Base-by-base conservation (phyloP, 371 early-diverging fungal genomes). In the Blakeslea trispora region DNA sequence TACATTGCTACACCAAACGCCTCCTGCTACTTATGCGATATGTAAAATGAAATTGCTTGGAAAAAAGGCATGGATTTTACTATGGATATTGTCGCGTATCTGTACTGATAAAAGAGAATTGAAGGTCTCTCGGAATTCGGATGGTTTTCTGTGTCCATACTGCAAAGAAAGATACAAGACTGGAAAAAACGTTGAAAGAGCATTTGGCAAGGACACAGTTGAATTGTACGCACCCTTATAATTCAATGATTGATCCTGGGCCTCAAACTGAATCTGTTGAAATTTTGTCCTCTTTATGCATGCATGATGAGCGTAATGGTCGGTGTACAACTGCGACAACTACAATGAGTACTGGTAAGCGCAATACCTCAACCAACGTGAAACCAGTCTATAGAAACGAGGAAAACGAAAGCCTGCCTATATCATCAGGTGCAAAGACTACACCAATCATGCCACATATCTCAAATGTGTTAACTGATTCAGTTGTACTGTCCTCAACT, bases 31-130 rank as follows among this genome's bases (percentile, higher is more conserved):
- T n/a, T n/a, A n/a, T n/a, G n/a, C n/a, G n/a, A n/a, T n/a, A n/a
- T n/a, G n/a, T n/a, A n/a, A n/a, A n/a, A n/a, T n/a, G n/a, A n/a
- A n/a, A n/a, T n/a, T n/a, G n/a, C n/a, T n/a, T n/a, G n/a, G n/a
- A n/a, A n/a, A n/a, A n/a, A n/a, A n/a, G n/a, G n/a, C n/a, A n/a
- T n/a, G n/a, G n/a, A n/a, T n/a, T n/a, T n/a, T n/a, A n/a, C n/a
- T n/a, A n/a, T n/a, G n/a, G n/a, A n/a, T n/a, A n/a, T 3, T 47
- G 3, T 28, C 11, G 47, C n/a, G n/a, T n/a, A n/a, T n/a, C n/a
- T n/a, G n/a, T n/a, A n/a, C n/a, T n/a, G n/a, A 48, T 48, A 48
- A 47, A 47, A 34, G 48, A 34, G 48, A 48, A 48, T 48, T 48
- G 9, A 48, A 18, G 32, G 48, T 48, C 17, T 48, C 48, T 48